Evolutionary conservation across 768 basidiomycete genomes (phyloP).

Genomic region (Infundibulicybe gibba): DNA sequence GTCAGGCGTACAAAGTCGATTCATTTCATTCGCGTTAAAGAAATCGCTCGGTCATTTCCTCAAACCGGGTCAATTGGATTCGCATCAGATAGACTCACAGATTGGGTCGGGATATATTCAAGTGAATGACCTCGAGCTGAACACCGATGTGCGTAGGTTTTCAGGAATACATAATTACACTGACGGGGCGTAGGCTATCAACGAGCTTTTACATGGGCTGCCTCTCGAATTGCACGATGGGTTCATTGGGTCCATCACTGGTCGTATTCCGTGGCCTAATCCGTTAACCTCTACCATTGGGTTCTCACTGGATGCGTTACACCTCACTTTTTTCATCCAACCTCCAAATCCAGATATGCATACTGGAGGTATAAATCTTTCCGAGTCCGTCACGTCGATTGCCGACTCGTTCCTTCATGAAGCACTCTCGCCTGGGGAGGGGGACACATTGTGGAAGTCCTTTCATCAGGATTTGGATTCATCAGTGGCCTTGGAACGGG

Average conservation of each 20-base stretch:
- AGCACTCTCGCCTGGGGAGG: constrained; percentile 72
- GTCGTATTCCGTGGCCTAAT: constrained; percentile 83
- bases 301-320: constrained; percentile 63
- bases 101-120: constrained; percentile 90
- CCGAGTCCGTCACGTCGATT: constrained; percentile 65
- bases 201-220: constrained; percentile 57
- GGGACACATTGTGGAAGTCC: constrained; percentile 66
- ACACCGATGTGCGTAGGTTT: constrained; percentile 50
- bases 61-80: constrained; percentile 86
- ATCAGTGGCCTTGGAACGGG: constrained; percentile 24
- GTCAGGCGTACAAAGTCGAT: constrained; percentile 76
- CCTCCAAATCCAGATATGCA: constrained; percentile 19
- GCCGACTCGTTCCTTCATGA: constrained; percentile 86
- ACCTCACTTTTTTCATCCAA: constrained; percentile 58
- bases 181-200: constrained; percentile 61
- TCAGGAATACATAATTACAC: constrained; percentile 8
- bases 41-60: constrained; percentile 81
- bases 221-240: constrained; percentile 73
- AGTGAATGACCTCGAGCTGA: constrained; percentile 78
- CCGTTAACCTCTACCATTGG: constrained; percentile 73
- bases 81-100: constrained; percentile 85
- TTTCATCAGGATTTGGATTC: constrained; percentile 43
- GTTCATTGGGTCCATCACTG: constrained; percentile 69
- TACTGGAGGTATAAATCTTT: constrained; percentile 63
- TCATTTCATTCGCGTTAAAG: constrained; percentile 86